Evolutionary conservation across 768 basidiomycete genomes (phyloP), one percentile per base, ranked within the genome.

Genomic region (Collybia nuda): DNA sequence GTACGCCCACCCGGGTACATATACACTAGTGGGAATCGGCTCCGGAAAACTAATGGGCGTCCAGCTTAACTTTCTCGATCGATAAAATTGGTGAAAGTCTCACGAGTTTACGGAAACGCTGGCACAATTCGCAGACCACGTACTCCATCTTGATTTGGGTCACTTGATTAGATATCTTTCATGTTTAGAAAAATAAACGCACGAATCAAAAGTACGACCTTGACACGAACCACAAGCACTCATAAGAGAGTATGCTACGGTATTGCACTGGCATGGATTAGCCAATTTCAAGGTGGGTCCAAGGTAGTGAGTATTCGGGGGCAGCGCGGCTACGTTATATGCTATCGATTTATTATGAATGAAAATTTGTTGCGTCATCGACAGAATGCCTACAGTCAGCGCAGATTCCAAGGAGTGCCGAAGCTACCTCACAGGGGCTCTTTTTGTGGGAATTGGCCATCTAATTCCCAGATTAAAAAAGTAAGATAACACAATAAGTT

Each of bases 1-100:
- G 52, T 78, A 87, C 11, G 84, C 84, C 85, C 85, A 87, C 9
- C 74, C 75, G 7, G 84, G 85, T 17, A 86, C 72, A 9, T 69
- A 65, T 1, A 78, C 70, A 7, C 74, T 76, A 0, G 57, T 51
- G 2, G 85, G 84, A 42, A 86, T 63, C n/a, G 64, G 57, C 12
- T 66, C 45, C 0, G 81, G 77, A 53, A 68, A 84, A n/a, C 80
- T 80, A 37, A 21, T 32, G 6, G 32, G 32, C 6, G 14, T 32
- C 12, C 14, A 32, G 32, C 32, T 32, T 32, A 11, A 32, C 12
- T 32, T 32, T 32, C 9, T 32, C 32, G 32, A 3, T 32, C 32
- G 5, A 32, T 32, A 5, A n/a, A 11, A 32, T 32, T 11, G 7
- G 6, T 32, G 14, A 3, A 11, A 32, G 12, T 32, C 64, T 60